A percentile compares a stretch with the other conserved stretches of the same genome.
Evolutionary conservation across 2,329 filamentous ascomycete species (phyloP).

Genomic region (Triangularia setosa): DNA sequence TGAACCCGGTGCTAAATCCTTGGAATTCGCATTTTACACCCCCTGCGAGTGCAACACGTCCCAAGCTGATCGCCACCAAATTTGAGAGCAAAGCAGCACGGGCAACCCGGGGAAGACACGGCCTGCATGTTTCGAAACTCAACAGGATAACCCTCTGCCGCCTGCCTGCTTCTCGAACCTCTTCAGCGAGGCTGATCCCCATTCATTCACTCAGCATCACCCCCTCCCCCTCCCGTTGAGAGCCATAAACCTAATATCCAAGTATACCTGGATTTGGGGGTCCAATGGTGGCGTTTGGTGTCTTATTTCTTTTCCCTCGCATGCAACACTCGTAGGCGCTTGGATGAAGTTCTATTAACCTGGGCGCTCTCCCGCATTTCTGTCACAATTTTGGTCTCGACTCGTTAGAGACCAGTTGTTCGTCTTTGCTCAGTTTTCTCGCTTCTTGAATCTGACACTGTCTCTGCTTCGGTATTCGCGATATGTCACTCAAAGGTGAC

Average conservation of each 20-base stretch:
- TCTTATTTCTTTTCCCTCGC: not conserved
- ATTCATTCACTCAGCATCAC: not conserved
- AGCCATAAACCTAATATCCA: not conserved
- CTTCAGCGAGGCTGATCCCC: not conserved
- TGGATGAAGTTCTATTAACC: not conserved
- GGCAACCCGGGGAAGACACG: not conserved
- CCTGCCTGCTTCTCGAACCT: not conserved
- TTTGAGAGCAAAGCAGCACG: not conserved
- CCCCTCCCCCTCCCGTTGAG: not conserved
- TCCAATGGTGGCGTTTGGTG: not conserved
- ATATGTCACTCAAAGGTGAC: slow-evolving; percentile 15
- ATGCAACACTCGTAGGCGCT: not conserved
- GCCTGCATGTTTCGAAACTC: not conserved
- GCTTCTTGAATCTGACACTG: not conserved
- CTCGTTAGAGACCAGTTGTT: not conserved
- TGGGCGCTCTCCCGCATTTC: not conserved
- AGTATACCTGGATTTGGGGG: not conserved
- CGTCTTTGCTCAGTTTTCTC: not conserved
- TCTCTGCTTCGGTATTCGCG: not conserved
- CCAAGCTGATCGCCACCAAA: not conserved
- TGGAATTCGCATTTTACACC: not conserved
- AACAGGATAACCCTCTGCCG: not conserved
- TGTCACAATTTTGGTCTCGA: not conserved
- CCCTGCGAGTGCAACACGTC: not conserved
- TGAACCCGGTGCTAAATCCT: not conserved